A percentile compares a stretch with the other conserved stretches of the same genome.
Conservation (phyloP, 352 stramenopile species). For the Phytophthora pisi region DNA sequence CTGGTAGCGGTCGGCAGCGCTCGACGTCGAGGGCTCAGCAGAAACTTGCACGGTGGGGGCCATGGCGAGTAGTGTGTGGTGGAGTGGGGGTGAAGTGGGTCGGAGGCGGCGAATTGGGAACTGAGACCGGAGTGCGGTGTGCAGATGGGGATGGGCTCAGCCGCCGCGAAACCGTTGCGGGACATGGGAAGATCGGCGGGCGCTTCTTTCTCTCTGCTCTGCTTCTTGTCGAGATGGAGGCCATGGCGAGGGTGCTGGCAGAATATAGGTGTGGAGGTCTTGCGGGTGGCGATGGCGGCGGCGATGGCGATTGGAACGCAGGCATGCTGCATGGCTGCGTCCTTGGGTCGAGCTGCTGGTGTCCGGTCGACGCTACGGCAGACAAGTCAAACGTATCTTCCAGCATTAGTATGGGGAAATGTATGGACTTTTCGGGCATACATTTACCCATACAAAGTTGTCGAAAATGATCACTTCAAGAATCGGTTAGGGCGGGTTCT, state of each 20-base stretch:
- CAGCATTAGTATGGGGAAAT: not conserved
- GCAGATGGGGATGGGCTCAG: not conserved
- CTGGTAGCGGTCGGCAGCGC: slow-evolving; percentile 6
- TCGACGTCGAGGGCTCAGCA: not conserved
- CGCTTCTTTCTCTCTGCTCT: too few species aligned
- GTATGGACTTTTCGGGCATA: not conserved
- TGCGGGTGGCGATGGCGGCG: too few species aligned
- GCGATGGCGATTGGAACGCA: not conserved
- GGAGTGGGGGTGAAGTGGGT: not conserved
- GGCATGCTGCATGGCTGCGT: too few species aligned
- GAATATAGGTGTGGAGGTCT: too few species aligned
- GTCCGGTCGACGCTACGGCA: not conserved
- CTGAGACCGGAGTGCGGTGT: slow-evolving; percentile 9
- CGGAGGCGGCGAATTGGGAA: slow-evolving; percentile 19
- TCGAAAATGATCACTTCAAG: slow-evolving; percentile 1
- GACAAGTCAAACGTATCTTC: not conserved
- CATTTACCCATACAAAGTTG: not conserved
- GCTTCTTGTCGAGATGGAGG: not conserved
- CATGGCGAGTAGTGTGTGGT: slow-evolving; percentile 6
- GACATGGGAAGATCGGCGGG: not conserved
- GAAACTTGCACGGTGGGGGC: slow-evolving; percentile 1
- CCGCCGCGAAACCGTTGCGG: not conserved
- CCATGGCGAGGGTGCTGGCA: not conserved
- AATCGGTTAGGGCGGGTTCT: not conserved
- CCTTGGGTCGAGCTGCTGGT: not conserved